phyloP scores from a whole-genome alignment of 768 basidiomycete genomes.

The Leccinum subgranulosum region DNA sequence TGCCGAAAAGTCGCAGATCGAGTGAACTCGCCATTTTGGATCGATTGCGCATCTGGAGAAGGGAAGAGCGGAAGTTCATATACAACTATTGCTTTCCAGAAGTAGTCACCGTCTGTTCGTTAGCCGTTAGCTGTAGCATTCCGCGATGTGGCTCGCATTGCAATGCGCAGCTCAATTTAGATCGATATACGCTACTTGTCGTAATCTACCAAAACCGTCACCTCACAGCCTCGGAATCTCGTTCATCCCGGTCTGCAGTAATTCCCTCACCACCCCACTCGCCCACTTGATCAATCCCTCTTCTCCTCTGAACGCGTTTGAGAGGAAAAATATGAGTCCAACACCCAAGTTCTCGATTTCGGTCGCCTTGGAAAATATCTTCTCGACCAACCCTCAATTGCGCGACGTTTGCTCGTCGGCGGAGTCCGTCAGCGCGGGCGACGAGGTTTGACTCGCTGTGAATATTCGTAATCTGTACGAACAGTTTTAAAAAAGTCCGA shows the following conservation, averaged over 20 bases:
- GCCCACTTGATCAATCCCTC: conserved; percentile 64
- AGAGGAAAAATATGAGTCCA: conserved; percentile 76
- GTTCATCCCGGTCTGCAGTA: conserved; percentile 62
- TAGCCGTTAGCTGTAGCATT: not conserved
- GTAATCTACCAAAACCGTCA: not conserved
- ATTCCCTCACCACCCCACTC: conserved; percentile 61
- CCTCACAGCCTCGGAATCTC: conserved; percentile 36
- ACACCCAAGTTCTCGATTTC: conserved; percentile 63
- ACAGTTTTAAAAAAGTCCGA: conserved; percentile 68
- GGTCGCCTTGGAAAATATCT: conserved; percentile 74
- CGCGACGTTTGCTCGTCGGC: conserved; percentile 38
- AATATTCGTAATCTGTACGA: conserved; percentile 68
- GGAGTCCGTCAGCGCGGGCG: conserved; percentile 54
- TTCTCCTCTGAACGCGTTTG: conserved; percentile 39
- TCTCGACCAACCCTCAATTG: conserved; percentile 64
- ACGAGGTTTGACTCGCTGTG: conserved; percentile 68
- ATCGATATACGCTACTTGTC: not conserved
- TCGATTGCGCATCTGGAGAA: too few relatives aligned
- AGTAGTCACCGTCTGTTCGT: too few relatives aligned
- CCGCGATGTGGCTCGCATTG: too few relatives aligned
- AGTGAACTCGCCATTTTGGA: too few relatives aligned
- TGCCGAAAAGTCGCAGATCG: too few relatives aligned
- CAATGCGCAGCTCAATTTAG: not conserved
- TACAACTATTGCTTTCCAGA: too few relatives aligned
- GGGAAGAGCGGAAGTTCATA: too few relatives aligned